These are phyloP conservation scores for Aspergillus wentii DNA, from an alignment of 495 filamentous ascomycete species.

Conservation along the genomic window DNA sequence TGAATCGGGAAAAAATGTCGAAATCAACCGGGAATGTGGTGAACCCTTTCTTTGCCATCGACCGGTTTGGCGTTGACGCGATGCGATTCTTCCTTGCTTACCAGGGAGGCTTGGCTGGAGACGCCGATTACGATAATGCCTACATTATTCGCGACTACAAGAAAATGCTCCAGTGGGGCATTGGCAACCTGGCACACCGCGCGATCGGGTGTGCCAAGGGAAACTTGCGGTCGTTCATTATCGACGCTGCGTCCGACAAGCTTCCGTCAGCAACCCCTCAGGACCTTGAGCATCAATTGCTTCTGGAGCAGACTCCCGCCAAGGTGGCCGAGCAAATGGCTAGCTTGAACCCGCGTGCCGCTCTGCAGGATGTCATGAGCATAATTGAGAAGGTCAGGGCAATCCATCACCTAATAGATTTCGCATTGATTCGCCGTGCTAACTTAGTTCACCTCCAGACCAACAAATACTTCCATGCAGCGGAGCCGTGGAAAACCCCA, in stretches of 20 bases:
- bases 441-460: conserved; percentile 42
- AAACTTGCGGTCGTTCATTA: conserved; percentile 53
- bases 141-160: conserved; percentile 73
- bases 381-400: conserved; percentile 48
- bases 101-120: conserved; percentile 67
- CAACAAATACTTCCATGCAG: conserved; percentile 61
- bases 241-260: conserved; percentile 28
- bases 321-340: conserved; percentile 55
- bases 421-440: conserved; percentile 5
- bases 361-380: conserved; percentile 63
- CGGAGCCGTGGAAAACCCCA: conserved; percentile 54
- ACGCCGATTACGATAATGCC: conserved; percentile 79
- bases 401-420: conserved; percentile 10
- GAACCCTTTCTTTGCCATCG: conserved; percentile 87
- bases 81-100: conserved; percentile 84
- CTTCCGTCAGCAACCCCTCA: conserved; percentile 20
- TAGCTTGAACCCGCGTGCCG: conserved; percentile 56
- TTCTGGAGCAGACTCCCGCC: conserved; percentile 28
- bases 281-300: conserved; percentile 27
- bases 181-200: conserved; percentile 76
- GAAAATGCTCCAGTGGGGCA: conserved; percentile 62
- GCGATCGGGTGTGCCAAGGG: conserved; percentile 64
- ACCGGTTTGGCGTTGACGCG: conserved; percentile 80
- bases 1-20: conserved; percentile 87
- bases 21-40: conserved; percentile 94